These are phyloP conservation scores for Capsicum rhomboideum DNA, from an alignment of 257 asterid genomes.

Conservation along the genomic window DNA sequence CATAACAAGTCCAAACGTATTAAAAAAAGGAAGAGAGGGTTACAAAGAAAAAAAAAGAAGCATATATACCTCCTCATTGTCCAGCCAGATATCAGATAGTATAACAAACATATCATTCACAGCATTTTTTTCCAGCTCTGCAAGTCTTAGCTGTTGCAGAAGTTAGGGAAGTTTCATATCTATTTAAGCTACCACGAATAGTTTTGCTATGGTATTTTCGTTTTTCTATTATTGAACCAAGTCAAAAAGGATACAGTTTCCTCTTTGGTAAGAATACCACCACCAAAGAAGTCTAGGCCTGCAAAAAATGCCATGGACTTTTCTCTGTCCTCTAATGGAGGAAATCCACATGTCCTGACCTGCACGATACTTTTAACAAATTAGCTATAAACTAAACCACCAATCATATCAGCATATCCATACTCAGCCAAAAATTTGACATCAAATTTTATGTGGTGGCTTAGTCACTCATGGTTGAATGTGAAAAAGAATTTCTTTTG, in stretches of 20 bases:
- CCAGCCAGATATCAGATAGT: conserved; percentile 91
- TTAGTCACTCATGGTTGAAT: no score
- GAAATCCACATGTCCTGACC: conserved; percentile 90
- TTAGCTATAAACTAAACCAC: background rate
- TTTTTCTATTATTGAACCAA: background rate
- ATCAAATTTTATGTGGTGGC: background rate
- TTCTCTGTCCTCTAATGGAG: conserved; percentile 86
- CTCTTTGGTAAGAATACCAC: conserved; percentile 74
- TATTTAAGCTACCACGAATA: background rate
- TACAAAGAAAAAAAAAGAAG: conserved; percentile 4
- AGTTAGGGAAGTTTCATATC: conserved; percentile 30
- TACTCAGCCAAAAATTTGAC: background rate
- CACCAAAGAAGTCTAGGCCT: conserved; percentile 83
- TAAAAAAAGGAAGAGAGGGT: conserved; percentile 4
- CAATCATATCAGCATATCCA: background rate
- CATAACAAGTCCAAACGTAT: conserved; percentile 19
- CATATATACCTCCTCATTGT: conserved; percentile 56
- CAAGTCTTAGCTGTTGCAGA: conserved; percentile 53
- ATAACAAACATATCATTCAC: conserved; percentile 92
- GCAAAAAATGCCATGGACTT: conserved; percentile 45
- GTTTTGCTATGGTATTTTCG: background rate
- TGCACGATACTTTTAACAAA: conserved; percentile 26
- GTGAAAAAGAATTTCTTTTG: no score
- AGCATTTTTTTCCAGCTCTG: conserved; percentile 76
- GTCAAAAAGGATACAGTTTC: conserved; percentile 82